Conservation (phyloP, 2,329 filamentous ascomycete genomes). For the Aotearoamyces nothofagi region DNA sequence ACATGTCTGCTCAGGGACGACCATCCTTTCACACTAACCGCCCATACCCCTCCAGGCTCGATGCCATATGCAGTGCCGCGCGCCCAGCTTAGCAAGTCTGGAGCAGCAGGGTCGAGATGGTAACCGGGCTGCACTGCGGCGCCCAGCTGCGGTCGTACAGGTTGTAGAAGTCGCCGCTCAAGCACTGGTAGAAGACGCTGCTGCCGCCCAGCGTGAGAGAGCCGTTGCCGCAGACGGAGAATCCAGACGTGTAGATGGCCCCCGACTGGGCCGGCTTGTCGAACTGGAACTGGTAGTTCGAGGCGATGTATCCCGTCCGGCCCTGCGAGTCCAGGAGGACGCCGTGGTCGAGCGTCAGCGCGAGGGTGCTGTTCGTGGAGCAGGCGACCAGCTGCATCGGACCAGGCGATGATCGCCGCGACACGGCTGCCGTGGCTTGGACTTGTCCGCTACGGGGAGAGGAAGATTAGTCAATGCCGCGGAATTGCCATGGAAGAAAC, state of each 20-base stretch:
- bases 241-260: conserved; percentile 60
- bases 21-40: too few species aligned
- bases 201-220: conserved; percentile 53
- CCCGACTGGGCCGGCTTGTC: conserved; percentile 49
- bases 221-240: conserved; percentile 53
- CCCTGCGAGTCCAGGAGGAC: conserved; percentile 47
- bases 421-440: too few species aligned
- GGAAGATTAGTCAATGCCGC: too few species aligned
- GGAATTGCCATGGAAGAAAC: too few species aligned
- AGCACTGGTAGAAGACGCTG: conserved; percentile 60
- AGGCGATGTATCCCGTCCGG: conserved; percentile 65
- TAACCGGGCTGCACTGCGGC: conserved; percentile 35
- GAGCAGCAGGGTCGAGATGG: conserved; percentile 21
- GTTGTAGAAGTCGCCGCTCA: conserved; percentile 65
- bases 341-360: conserved; percentile 47
- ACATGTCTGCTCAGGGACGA: too few species aligned
- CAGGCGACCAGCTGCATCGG: conserved; percentile 18
- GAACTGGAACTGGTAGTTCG: conserved; percentile 73
- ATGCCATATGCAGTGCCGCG: too few species aligned
- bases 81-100: too few species aligned
- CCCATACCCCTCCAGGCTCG: too few species aligned
- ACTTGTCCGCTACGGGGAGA: too few species aligned
- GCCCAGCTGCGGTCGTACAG: conserved; percentile 54
- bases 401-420: too few species aligned
- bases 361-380: conserved; percentile 34